These are phyloP conservation scores for Phragmites australis DNA, from an alignment of 176 grass and related monocot genomes.

Conservation along the genomic window DNA sequence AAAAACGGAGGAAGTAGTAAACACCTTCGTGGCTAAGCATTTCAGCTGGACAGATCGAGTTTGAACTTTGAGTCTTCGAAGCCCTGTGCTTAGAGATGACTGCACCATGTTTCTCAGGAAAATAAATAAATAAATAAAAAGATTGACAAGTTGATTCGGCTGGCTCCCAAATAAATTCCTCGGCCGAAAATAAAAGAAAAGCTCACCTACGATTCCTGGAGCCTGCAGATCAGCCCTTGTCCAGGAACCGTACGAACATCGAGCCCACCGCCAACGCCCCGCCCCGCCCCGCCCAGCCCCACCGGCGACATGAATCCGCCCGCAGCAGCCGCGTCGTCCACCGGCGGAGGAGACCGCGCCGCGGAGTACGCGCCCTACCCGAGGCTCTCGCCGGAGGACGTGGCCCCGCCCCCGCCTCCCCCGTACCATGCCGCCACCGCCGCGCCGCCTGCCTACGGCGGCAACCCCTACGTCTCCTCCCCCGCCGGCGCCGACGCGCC, in stretches of 20 bases:
- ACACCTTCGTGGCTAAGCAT: conserved; percentile 47
- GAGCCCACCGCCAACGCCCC: conserved; percentile 12
- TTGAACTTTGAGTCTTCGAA: background rate
- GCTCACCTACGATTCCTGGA: background rate
- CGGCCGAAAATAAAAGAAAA: background rate
- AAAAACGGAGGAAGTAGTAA: background rate
- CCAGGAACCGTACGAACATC: conserved; percentile 35
- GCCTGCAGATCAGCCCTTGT: background rate
- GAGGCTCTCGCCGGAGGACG: conserved; percentile 49
- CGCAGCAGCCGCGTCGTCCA: conserved; percentile 22
- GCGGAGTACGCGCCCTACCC: conserved; percentile 54
- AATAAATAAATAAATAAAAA: too few species aligned
- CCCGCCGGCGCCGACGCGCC: conserved; percentile 35
- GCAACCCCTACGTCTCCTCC: conserved; percentile 77
- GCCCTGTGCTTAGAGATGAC: background rate
- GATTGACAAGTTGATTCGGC: too few species aligned
- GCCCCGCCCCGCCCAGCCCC: background rate
- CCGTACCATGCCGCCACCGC: conserved; percentile 45
- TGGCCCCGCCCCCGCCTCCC: conserved; percentile 54
- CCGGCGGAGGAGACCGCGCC: conserved; percentile 13
- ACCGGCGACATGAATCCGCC: conserved; percentile 58
- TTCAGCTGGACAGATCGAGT: background rate
- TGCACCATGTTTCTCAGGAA: background rate
- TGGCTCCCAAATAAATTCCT: conserved; percentile 11
- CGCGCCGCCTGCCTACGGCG: conserved; percentile 46